Conservation (phyloP, 2,329 filamentous ascomycete species). For the Exserohilum turcica region DNA sequence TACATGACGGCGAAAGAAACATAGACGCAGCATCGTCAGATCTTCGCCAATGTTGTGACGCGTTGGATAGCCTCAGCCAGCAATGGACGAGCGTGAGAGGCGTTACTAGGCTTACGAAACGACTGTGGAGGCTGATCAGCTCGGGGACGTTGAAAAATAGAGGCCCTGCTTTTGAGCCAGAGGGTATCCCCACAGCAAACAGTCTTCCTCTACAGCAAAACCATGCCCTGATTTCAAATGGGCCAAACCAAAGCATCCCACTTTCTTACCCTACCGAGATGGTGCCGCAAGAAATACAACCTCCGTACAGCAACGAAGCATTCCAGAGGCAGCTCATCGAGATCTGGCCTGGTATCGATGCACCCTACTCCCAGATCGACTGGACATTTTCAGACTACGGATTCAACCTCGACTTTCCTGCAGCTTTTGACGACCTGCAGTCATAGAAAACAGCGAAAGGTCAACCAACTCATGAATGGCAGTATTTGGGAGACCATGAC, state of each 20-base stretch:
- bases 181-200: not conserved
- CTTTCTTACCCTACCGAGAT: not conserved
- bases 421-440: not conserved
- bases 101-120: constrained; percentile 1
- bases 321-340: constrained; percentile 7
- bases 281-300: not conserved
- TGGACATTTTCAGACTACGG: constrained; percentile 7
- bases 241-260: not conserved
- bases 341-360: constrained; percentile 6
- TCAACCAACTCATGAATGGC: too few relatives aligned
- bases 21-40: not conserved
- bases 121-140: constrained; percentile 1
- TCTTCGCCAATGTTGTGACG: not conserved
- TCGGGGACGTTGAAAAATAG: not conserved
- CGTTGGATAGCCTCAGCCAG: not conserved
- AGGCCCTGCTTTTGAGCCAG: not conserved
- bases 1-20: constrained; percentile 3
- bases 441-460: too few relatives aligned
- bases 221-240: not conserved
- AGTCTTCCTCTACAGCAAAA: not conserved
- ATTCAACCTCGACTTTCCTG: not conserved
- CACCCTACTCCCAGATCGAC: constrained; percentile 5
- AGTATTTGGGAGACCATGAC: too few relatives aligned
- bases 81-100: constrained; percentile 7
- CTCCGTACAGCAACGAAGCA: not conserved